Evolutionary conservation across 495 filamentous ascomycete species (phyloP).

Genomic region (Aspergillus leporis): DNA sequence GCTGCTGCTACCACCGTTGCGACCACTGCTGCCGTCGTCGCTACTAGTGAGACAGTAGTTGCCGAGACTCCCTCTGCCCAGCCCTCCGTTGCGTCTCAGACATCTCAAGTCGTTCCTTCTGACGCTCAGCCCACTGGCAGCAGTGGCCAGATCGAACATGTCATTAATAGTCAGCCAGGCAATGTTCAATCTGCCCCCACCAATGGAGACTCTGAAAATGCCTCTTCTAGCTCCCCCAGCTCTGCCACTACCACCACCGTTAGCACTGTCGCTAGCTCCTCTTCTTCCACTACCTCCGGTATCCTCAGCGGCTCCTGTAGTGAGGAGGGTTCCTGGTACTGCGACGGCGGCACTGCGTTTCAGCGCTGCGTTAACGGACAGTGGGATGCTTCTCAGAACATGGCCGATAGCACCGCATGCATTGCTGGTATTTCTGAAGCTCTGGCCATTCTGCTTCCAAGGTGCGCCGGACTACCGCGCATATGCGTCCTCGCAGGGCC

Average conservation of each 20-base stretch:
- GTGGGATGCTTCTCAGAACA: slow-evolving; percentile 49
- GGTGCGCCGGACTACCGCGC: not conserved
- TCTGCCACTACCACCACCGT: not conserved
- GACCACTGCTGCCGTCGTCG: not conserved
- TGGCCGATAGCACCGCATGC: slow-evolving; percentile 55
- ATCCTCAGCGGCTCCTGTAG: slow-evolving; percentile 44
- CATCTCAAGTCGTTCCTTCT: no score
- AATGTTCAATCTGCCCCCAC: no score
- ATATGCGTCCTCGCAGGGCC: slow-evolving; percentile 2
- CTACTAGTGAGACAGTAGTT: not conserved
- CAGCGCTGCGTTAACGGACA: slow-evolving; percentile 59
- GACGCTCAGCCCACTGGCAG: no score
- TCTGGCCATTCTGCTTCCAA: slow-evolving; percentile 30
- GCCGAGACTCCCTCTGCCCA: not conserved
- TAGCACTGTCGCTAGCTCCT: slow-evolving; percentile 1
- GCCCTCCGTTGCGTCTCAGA: no score
- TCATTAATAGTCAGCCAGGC: no score
- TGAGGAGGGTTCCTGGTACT: slow-evolving; percentile 59
- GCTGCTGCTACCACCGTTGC: not conserved
- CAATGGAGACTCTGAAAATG: not conserved
- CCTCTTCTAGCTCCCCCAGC: not conserved
- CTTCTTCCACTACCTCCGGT: slow-evolving; percentile 14
- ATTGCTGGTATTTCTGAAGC: slow-evolving; percentile 41
- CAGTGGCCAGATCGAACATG: no score
- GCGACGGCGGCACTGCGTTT: slow-evolving; percentile 52